Evolutionary conservation across 2,329 filamentous ascomycete species (phyloP).

Genomic region (Fusarium beomiforme): DNA sequence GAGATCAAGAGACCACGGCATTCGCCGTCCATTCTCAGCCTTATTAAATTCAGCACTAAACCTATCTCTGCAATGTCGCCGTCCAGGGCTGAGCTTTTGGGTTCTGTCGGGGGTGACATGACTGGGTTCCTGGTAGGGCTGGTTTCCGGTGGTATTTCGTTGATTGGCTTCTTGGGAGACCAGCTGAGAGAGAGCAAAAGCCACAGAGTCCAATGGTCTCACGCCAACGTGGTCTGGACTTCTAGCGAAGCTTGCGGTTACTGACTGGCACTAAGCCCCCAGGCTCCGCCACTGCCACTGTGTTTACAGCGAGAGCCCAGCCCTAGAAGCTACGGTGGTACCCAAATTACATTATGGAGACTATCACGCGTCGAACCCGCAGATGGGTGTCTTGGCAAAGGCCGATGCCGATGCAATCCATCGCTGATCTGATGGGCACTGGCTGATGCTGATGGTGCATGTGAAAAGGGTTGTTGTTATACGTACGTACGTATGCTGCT

Average conservation of each 20-base stretch:
- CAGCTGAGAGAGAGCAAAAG: constrained; percentile 29
- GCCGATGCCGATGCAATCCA: constrained; percentile 10
- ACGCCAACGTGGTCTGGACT: constrained; percentile 32
- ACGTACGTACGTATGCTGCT: background rate
- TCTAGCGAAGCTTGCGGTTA: background rate
- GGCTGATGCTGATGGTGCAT: background rate
- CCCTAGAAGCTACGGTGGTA: background rate
- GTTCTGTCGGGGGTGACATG: constrained; percentile 11
- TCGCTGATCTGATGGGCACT: background rate
- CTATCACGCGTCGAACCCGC: constrained; percentile 3
- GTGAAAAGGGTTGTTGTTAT: background rate
- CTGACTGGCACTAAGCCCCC: constrained; percentile 18
- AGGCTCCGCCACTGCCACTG: constrained; percentile 13
- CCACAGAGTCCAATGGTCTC: constrained; percentile 25
- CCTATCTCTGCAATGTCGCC: constrained; percentile 17
- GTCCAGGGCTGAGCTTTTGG: constrained; percentile 15
- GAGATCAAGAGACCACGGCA: background rate
- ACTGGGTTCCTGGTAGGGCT: constrained; percentile 29
- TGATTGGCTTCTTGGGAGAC: constrained; percentile 24
- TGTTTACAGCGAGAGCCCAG: background rate
- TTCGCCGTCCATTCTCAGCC: constrained; percentile 20
- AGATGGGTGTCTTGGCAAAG: background rate
- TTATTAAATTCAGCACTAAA: constrained; percentile 24
- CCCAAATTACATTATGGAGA: background rate
- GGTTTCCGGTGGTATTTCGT: too few species aligned